phyloP scores from a whole-genome alignment of 2,329 filamentous ascomycete species.

The Fusarium stilboides region DNA sequence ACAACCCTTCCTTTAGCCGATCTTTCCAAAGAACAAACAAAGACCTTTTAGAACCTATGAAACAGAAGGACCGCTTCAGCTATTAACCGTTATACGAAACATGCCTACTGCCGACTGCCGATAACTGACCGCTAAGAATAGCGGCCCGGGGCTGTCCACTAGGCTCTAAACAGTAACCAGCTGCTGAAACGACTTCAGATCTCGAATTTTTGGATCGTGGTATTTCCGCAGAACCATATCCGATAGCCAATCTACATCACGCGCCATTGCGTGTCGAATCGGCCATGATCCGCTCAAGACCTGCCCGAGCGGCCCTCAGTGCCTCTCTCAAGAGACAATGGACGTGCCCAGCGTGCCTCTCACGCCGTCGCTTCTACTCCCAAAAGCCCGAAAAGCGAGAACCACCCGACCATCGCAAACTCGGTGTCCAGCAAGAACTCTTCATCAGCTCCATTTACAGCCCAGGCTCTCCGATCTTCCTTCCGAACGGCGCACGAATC shows the following conservation, averaged over 20 bases:
- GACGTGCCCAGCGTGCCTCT: constrained; percentile 54
- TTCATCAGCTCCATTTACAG: constrained; percentile 86
- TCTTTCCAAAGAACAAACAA: neutral
- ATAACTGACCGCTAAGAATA: constrained; percentile 38
- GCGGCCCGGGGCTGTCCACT: constrained; percentile 43
- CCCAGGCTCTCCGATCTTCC: constrained; percentile 87
- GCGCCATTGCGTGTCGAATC: constrained; percentile 36
- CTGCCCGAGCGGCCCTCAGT: constrained; percentile 37
- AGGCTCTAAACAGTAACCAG: constrained; percentile 47
- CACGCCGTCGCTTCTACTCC: constrained; percentile 52
- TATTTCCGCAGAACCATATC: constrained; percentile 15
- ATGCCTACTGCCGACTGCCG: constrained; percentile 14
- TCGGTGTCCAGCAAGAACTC: constrained; percentile 78
- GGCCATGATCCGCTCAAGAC: constrained; percentile 53
- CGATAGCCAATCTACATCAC: constrained; percentile 4
- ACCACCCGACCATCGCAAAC: constrained; percentile 71
- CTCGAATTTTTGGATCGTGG: constrained; percentile 32
- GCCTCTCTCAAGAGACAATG: constrained; percentile 46
- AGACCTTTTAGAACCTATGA: too few relatives aligned
- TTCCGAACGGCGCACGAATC: constrained; percentile 84
- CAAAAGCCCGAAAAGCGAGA: constrained; percentile 51
- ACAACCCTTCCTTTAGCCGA: neutral
- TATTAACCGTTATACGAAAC: constrained; percentile 34
- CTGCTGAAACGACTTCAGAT: constrained; percentile 26
- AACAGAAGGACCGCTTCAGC: neutral